Evolutionary conservation across 2,329 filamentous ascomycete genomes (phyloP), one percentile per base, ranked within the genome.

Genomic region (Pseudocercospora fuligena): DNA sequence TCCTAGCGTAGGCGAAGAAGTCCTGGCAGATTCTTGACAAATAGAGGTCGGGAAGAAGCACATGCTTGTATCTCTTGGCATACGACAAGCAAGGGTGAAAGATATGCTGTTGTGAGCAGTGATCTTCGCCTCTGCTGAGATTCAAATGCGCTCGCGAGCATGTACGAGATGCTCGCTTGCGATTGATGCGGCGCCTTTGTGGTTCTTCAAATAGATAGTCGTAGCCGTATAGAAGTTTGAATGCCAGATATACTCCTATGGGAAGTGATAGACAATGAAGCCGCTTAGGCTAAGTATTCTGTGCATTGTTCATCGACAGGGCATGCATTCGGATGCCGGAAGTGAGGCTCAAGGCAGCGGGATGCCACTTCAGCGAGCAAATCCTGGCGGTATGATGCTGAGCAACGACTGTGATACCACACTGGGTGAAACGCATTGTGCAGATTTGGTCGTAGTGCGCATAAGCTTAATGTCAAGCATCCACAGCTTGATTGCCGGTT

Each of bases 211-310:
- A 19, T n/a, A 47, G 58, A 16, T 36, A 60, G 16, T 27, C 46
- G 59, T 19, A 61, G 59, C 49, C 59, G 16, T 53, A 53, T 29
- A 53, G 23, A 27, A 53, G 49, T 53, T 25, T 53, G 25, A 53
- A 16, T 29, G 9, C 12, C 23, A 61, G 40, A 61, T 54, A 23
- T 19, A 29, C 43, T 51, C 51, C 46, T 33, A 12, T 19, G 7
- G 46, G 60, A 25, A 61, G 60, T 53, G 60, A 61, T 61, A 11
- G 21, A 19, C 60, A 21, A 19, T 19, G 6, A 25, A 53, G 36
- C 47, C 60, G 47, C 49, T 29, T 53, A 53, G 19, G 49, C 49
- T 27, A 53, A 9, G 29, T 53, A 23, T 53, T 21, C 47, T 23
- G 19, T 12, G 23, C 19, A 14, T 53, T 53, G 21, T n/a, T 16